These are phyloP conservation scores for Coniferiporia weirii DNA, from an alignment of 1,284 basidiomycete species.

Conservation along the genomic window DNA sequence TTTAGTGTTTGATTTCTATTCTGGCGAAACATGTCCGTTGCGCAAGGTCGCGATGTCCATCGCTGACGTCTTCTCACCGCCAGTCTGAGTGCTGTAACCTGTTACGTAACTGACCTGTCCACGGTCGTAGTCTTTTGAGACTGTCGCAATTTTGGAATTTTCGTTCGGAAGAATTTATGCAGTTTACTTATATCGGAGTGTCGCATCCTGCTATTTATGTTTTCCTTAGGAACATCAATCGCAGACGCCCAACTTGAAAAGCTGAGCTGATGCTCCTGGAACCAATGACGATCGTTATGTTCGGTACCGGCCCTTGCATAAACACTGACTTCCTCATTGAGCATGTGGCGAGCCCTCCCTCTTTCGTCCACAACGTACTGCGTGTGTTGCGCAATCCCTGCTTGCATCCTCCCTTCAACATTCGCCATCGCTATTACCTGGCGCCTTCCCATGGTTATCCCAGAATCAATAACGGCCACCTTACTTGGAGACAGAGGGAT, in stretches of 20 bases:
- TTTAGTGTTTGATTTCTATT: too few relatives aligned
- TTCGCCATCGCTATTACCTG: background rate
- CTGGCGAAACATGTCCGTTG: too few relatives aligned
- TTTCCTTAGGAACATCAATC: background rate
- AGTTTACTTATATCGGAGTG: too few relatives aligned
- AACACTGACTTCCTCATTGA: background rate
- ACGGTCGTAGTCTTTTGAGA: too few relatives aligned
- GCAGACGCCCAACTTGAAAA: background rate
- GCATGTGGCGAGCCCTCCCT: background rate
- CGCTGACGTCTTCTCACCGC: too few relatives aligned
- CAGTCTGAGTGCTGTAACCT: too few relatives aligned
- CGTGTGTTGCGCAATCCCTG: background rate
- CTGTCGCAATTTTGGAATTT: too few relatives aligned
- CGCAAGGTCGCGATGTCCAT: too few relatives aligned
- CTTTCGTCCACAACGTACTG: background rate
- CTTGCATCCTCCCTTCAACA: background rate
- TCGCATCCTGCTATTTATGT: too few relatives aligned
- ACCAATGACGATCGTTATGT: background rate
- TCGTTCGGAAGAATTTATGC: too few relatives aligned
- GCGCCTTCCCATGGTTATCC: background rate
- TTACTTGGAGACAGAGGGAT: background rate
- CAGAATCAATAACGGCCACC: background rate
- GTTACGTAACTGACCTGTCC: too few relatives aligned
- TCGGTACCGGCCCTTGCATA: background rate
- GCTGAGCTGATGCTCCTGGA: background rate